Evolutionary conservation across 805 yeast genomes (phyloP), one percentile per base, ranked within the genome.

Genomic region (Pichia gijzeniarum): DNA sequence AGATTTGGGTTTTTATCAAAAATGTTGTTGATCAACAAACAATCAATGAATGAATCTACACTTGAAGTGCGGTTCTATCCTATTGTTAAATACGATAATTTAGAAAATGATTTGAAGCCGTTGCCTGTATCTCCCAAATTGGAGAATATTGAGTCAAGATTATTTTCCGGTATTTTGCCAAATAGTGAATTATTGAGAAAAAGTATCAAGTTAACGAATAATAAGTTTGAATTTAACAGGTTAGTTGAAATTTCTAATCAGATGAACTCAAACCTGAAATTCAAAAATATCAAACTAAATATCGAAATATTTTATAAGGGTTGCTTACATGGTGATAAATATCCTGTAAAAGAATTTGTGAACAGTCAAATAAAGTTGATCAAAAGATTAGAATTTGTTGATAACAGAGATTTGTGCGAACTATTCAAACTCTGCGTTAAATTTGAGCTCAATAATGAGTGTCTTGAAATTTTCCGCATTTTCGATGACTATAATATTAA

Each of bases 121-220:
- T 20, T 39, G 21, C n/a, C 42, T 3, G 46, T 42, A 8, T 21
- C 38, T n/a, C 58, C 60, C 2, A 48, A 48, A 5, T 34, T 56
- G 30, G 47, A 44, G 27, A 37, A 53, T 19, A 54, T 61, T n/a
- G 58, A 58, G 35, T 44, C 53, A 3, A 52, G 59, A 40, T 37
- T 60, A 18, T 47, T 48, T 20, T 41, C 45, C 27, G 65, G 65
- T 12, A 57, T 62, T 7, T 43, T 51, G 28, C 64, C 65, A 2
- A 49, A 48, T 28, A 41, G 33, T 10, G 52, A 52, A 19, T 35
- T 51, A 5, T 31, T 60, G 28, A 35, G 48, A 41, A 25, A 48
- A 47, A 19, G 55, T 53, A 27, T 43, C 50, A 35, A 44, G 33
- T 31, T 48, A 5, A 34, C 53, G 5, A n/a, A 43, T 16, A 53